Evolutionary conservation across 768 basidiomycete genomes (phyloP).

Genomic region (Pulveroboletus sp.): DNA sequence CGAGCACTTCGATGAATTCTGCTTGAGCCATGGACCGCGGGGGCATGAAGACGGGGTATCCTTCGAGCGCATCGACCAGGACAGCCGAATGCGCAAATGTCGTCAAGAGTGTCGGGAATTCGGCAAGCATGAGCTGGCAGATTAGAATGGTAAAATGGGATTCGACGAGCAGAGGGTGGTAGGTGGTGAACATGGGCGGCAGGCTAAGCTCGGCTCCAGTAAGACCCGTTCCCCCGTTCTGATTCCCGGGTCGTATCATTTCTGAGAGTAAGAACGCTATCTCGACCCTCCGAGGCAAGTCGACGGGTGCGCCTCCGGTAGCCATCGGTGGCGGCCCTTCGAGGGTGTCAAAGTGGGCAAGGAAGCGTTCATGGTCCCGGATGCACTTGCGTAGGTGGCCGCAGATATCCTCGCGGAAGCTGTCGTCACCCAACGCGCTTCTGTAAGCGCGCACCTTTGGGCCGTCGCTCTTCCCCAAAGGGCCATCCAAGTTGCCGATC

Average conservation of each 20-base stretch:
- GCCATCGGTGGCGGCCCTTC: constrained; percentile 36
- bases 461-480: constrained; percentile 55
- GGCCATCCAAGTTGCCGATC: constrained; percentile 76
- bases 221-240: constrained; percentile 32
- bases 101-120: constrained; percentile 57
- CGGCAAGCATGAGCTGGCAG: constrained; percentile 71
- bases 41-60: constrained; percentile 83
- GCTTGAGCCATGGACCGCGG: constrained; percentile 88
- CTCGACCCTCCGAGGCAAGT: constrained; percentile 52
- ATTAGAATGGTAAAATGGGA: constrained; percentile 79
- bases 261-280: constrained; percentile 69
- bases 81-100: constrained; percentile 63
- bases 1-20: constrained; percentile 81
- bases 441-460: constrained; percentile 64
- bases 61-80: constrained; percentile 78
- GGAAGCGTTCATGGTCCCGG: constrained; percentile 81
- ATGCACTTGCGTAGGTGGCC: constrained; percentile 66
- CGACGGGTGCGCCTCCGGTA: constrained; percentile 18
- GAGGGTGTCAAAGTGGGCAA: constrained; percentile 76
- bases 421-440: constrained; percentile 46
- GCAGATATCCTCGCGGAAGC: constrained; percentile 57
- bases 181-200: constrained; percentile 76
- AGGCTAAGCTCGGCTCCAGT: constrained; percentile 33
- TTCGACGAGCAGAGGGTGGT: constrained; percentile 86
- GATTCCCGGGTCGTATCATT: constrained; percentile 58